phyloP scores from a whole-genome alignment of 1,139 yeast species.

The Martiniozyma asiatica region DNA sequence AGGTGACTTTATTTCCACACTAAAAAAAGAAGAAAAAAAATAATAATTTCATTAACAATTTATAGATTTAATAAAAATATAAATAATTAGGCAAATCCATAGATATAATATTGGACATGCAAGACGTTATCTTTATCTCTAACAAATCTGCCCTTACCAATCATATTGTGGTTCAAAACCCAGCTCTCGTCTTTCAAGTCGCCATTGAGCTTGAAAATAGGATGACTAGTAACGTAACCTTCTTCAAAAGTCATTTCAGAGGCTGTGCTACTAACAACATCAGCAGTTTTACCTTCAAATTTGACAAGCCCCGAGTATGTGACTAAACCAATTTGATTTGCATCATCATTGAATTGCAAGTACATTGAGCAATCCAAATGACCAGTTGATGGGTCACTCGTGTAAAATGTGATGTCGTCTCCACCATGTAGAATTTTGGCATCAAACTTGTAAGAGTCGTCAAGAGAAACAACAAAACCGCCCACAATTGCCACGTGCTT shows the following conservation, averaged over 20 bases:
- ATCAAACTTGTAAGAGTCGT: conserved; percentile 25
- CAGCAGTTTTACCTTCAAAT: conserved; percentile 25
- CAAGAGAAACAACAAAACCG: conserved; percentile 26
- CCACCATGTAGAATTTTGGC: conserved; percentile 26
- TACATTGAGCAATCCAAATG: conserved; percentile 39
- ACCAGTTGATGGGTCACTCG: conserved; percentile 22
- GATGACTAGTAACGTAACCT: conserved; percentile 35
- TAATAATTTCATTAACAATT: too few species aligned
- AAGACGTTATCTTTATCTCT: conserved; percentile 31
- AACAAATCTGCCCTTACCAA: conserved; percentile 45
- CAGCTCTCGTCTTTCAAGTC: conserved; percentile 32
- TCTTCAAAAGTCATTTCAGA: conserved; percentile 29
- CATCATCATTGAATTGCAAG: conserved; percentile 22
- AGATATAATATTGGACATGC: conserved; percentile 40
- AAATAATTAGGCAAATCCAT: conserved; percentile 28
- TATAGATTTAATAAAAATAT: too few species aligned
- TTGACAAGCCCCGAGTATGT: conserved; percentile 36
- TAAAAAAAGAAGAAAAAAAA: too few species aligned
- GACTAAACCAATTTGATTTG: conserved; percentile 28
- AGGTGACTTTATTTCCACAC: too few species aligned
- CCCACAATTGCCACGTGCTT: conserved; percentile 20
- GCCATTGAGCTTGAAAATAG: conserved; percentile 30
- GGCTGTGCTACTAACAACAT: conserved; percentile 25
- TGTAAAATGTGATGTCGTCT: conserved; percentile 33
- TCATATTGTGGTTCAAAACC: conserved; percentile 32